Evolutionary conservation across 73 alveolate species (phyloP), one percentile per base, ranked within the genome.

Genomic region (Paramecium bursaria): DNA sequence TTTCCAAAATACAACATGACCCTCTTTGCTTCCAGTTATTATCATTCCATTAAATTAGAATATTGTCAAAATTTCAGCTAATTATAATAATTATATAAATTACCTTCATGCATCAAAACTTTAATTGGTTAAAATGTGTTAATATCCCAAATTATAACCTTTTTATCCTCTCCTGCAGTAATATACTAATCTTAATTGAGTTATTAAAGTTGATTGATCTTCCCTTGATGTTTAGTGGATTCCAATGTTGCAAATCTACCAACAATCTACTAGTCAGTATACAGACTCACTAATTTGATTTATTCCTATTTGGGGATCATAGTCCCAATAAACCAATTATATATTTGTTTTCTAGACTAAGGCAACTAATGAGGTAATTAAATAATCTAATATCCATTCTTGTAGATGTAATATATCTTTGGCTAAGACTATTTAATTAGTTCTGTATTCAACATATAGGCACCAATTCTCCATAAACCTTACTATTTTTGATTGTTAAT

Each of bases 401-500:
- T 13, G 22, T 31, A 67, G 9, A 67, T 67, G 44, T 25, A 67
- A 42, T 35, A 35, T 13, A 35, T 67, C 9, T 67, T 67, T 35
- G 82, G 82, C 10, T 31, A 5, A 39, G 27, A 25, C 22, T 31
- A 42, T 67, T 23, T 11, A 67, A 67, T 67, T 21, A 33, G 44
- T 17, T 67, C 82, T 9, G 82, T 67, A 6, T 67, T 67, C 31
- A 39, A 67, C 9, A 67, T 13, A 15, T 67, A 27, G 17, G 82
- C 82, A 30, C 82, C 31, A 23, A 67, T 19, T 67, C 82, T 67
- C 82, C 57, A 67, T 42, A 67, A 39, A 0, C 82, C 82, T 42
- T 67, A n/a, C 5, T 61, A 61, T 30, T 67, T 3, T 7, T 21
- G 2, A 11, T 67, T 6, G 11, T 67, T 22, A 42, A 67, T 67